Percentiles rank a stretch among this genome's conserved stretches.
Conservation (phyloP, 495 filamentous ascomycete genomes). For the Penicillium daleae region DNA sequence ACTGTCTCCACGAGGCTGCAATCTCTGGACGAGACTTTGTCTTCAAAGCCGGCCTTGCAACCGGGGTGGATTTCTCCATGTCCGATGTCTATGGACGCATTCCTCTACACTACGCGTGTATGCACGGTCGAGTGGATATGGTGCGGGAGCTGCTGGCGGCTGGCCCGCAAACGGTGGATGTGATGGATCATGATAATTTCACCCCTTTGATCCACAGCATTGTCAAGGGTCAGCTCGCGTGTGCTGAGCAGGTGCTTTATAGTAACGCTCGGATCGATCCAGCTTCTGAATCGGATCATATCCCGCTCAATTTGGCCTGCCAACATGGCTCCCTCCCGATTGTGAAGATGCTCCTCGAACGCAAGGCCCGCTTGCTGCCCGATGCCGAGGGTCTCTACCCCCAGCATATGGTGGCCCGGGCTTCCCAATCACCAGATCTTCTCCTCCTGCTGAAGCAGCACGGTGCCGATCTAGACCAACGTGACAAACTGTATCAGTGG, state of each 20-base stretch:
- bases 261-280: constrained; percentile 80
- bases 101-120: constrained; percentile 94
- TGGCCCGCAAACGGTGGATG: constrained; percentile 70
- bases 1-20: constrained; percentile 91
- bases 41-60: constrained; percentile 69
- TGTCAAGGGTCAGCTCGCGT: constrained; percentile 77
- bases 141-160: constrained; percentile 68
- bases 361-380: constrained; percentile 74
- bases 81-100: constrained; percentile 93
- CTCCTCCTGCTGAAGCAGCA: constrained; percentile 79
- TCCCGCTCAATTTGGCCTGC: constrained; percentile 91
- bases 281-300: constrained; percentile 81
- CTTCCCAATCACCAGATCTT: constrained; percentile 77
- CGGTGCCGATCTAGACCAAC: constrained; percentile 89
- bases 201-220: constrained; percentile 95
- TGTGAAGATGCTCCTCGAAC: constrained; percentile 79
- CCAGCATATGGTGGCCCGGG: constrained; percentile 95
- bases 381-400: constrained; percentile 97
- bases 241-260: constrained; percentile 73
- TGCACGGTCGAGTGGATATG: constrained; percentile 88
- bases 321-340: constrained; percentile 85
- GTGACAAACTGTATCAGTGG: constrained; percentile 96
- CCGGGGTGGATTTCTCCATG: constrained; percentile 72
- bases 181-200: constrained; percentile 95
- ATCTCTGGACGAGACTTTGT: constrained; percentile 84